phyloP scores from a whole-genome alignment of 2,329 filamentous ascomycete genomes.

The Coniochaeta hoffmannii region DNA sequence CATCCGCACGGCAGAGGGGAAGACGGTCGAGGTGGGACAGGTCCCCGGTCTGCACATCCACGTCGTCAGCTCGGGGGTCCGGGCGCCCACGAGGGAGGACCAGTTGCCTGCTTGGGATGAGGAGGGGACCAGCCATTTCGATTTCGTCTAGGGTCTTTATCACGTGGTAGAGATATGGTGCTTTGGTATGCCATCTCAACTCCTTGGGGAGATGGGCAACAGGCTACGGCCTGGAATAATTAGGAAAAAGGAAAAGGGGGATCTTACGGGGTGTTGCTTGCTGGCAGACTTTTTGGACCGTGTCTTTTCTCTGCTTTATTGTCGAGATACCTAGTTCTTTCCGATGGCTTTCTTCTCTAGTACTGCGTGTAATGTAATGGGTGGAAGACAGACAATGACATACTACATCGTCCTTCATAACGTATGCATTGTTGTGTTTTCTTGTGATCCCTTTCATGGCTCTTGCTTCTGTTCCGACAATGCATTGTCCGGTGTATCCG shows the following conservation, averaged over 20 bases:
- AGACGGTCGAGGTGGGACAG: slow-evolving; percentile 15
- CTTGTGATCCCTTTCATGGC: not conserved
- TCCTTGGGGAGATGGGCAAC: too few relatives aligned
- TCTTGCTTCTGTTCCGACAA: not conserved
- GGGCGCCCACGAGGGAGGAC: slow-evolving; percentile 21
- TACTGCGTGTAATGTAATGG: not conserved
- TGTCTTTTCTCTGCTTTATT: not conserved
- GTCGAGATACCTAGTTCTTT: not conserved
- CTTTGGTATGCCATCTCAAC: too few relatives aligned
- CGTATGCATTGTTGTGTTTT: not conserved
- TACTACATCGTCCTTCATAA: not conserved
- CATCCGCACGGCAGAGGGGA: slow-evolving; percentile 21
- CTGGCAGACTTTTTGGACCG: not conserved
- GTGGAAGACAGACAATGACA: not conserved
- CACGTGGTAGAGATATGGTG: too few relatives aligned
- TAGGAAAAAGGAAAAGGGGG: too few relatives aligned
- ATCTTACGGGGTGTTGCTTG: not conserved
- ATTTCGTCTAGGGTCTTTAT: not conserved
- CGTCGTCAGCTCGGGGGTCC: slow-evolving; percentile 30
- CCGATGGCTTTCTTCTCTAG: not conserved
- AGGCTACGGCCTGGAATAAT: too few relatives aligned
- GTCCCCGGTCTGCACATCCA: slow-evolving; percentile 27
- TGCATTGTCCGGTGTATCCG: not conserved
- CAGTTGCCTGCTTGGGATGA: slow-evolving; percentile 30
- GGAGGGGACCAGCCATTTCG: not conserved